Evolutionary conservation across 1,284 basidiomycete species (phyloP), one percentile per base, ranked within the genome.

Genomic region (Polyporus tsugae): DNA sequence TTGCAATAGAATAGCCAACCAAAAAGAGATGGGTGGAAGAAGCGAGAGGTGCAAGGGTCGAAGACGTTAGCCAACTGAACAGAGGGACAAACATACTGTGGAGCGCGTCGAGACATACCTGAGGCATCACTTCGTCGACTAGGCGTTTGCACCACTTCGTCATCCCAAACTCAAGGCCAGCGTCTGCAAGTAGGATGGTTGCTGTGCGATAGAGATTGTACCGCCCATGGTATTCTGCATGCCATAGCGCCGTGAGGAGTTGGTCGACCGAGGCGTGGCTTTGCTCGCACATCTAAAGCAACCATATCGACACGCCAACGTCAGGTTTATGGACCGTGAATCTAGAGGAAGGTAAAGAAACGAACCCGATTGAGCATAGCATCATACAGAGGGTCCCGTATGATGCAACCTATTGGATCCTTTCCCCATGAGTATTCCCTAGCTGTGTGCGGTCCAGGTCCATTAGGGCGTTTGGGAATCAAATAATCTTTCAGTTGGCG

Each of bases 81-180:
- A 39, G 22, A 6, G 25, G 11, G 38, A 42, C 57, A 59, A 59
- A 38, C 10, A n/a, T 4, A 39, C 36, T n/a, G 4, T 2, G 22
- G n/a, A 19, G 22, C 22, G 25, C 22, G 49, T 22, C 19, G 22
- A 41, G 58, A 65, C 80, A 68, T 68, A 90, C 93, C 82, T 94
- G 93, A 35, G 93, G 92, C 84, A 95, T 85, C 59, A 94, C 87
- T 71, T 92, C 92, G 62, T 93, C 90, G 55, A 95, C 74, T 64
- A 94, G 84, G 66, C 83, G 85, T 70, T 81, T 83, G 69, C 87
- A 89, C 72, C 87, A 85, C 75, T 86, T 86, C 22, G 91, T 86
- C 86, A 95, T 88, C 17, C 89, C 90, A 76, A 92, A 91, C 74
- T 94, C 91, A 22, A 94, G 80, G 6, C 89, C 88, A 66, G 93